Base-by-base conservation (phyloP, 305 asterid species). In the Stenogyne calaminthoides region DNA sequence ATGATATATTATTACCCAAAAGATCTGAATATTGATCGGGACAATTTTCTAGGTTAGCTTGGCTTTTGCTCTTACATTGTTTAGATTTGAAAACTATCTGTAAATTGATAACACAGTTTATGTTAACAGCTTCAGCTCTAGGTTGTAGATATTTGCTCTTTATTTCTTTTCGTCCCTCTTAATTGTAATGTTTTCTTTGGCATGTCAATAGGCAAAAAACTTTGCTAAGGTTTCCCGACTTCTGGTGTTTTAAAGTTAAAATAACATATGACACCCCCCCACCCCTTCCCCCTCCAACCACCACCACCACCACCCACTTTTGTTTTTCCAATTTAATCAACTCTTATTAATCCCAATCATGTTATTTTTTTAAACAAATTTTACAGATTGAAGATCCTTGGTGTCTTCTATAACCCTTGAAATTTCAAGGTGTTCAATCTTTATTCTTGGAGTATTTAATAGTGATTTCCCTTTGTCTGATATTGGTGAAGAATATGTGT, bases 401-500 rank as follows among this genome's bases (percentile, higher is more conserved):
- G 47, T 76, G 58, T 60, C 72, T 56, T 25, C 63, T 78, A 68
- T 56, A 77, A 62, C 73, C 66, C 46, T 49, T 44, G 49, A 49
- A 25, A n/a, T 40, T 64, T 34, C 29, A 51, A 56, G 15, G 70
- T n/a, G 59, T 55, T 63, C 34, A 58, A 73, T 77, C 55, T 19
- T 74, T 66, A 61, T 34, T 78, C 58, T 55, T 73, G 51, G 64
- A 56, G 58, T 52, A 22, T 46, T 59, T 40, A 61, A 19, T 65
- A 25, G 72, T 71, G 60, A 57, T 52, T 54, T 76, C 59, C 62
- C 62, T 72, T 44, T 76, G 67, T 63, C 37, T 58, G 75, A 63
- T 71, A 58, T 67, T 62, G 65, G 52, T 67, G 49, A 72, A 56
- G 66, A 76, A 46, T 49, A 40, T 64, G n/a, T 71, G 60, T 56